Evolutionary conservation across 1,139 yeast genomes (phyloP).

Genomic region (Candida sojae): DNA sequence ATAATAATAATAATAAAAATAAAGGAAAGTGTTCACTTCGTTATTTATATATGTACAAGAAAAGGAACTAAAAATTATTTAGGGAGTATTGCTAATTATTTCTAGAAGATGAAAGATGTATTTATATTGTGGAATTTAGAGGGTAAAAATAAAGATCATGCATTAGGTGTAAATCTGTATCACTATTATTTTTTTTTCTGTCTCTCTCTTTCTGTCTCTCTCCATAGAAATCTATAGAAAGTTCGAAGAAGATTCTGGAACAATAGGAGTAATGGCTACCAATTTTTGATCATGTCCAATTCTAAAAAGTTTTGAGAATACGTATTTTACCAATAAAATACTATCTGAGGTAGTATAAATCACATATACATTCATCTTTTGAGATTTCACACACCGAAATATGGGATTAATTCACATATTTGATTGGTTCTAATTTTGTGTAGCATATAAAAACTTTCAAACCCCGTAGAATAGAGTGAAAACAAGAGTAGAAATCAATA

Average conservation of each 20-base stretch:
- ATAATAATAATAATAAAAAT: neutral
- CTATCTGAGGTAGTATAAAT: too few relatives aligned
- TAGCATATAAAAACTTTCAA: neutral
- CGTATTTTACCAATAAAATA: too few relatives aligned
- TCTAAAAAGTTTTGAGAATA: too few relatives aligned
- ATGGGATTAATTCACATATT: too few relatives aligned
- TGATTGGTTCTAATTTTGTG: neutral
- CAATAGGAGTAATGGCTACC: neutral
- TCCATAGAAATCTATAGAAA: conserved; percentile 1
- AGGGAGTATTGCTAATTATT: too few relatives aligned
- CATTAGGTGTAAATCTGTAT: neutral
- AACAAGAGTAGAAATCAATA: too few relatives aligned
- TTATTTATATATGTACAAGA: conserved; percentile 2
- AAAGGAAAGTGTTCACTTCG: neutral
- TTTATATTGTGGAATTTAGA: neutral
- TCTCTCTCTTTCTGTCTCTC: too few relatives aligned
- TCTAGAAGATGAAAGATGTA: too few relatives aligned
- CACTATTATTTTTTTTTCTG: neutral
- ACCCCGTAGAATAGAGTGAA: neutral
- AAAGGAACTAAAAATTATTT: too few relatives aligned
- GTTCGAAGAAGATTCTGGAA: conserved; percentile 3
- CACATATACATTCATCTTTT: too few relatives aligned
- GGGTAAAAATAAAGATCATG: neutral
- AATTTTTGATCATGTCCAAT: too few relatives aligned
- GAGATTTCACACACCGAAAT: too few relatives aligned